Conservation (phyloP, 345 rosid genomes). For the Citrus mangshanensis region DNA sequence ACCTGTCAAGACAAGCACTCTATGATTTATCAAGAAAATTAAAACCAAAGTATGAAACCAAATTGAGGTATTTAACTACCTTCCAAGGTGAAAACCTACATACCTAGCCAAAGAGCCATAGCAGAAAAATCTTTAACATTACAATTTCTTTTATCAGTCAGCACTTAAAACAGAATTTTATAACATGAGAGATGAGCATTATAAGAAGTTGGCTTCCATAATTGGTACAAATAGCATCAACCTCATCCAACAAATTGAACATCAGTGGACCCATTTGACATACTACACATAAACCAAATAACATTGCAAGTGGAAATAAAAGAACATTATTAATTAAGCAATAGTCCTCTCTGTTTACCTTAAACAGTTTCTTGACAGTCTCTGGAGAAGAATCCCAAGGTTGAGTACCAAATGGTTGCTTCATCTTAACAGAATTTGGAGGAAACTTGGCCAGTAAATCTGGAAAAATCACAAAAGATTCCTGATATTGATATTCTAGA, state of each 20-base stretch:
- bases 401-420: slow-evolving; percentile 69
- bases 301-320: neutral
- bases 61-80: neutral
- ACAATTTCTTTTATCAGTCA: neutral
- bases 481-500: slow-evolving; percentile 11
- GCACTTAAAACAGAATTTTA: neutral
- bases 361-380: slow-evolving; percentile 82
- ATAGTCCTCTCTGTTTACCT: slow-evolving; percentile 45
- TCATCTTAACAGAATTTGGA: slow-evolving; percentile 79
- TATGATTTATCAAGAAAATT: slow-evolving; percentile 19
- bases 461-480: slow-evolving; percentile 36
- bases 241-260: neutral
- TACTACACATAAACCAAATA: neutral
- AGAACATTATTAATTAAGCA: neutral
- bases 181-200: neutral
- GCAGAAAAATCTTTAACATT: neutral
- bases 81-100: slow-evolving; percentile 1
- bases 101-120: neutral
- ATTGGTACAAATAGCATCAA: neutral
- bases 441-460: slow-evolving; percentile 88
- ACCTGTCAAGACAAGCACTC: slow-evolving; percentile 51
- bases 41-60: neutral
- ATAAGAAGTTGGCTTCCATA: neutral
- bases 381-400: slow-evolving; percentile 84
- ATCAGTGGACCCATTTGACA: neutral